Evolutionary conservation across 352 stramenopile species (phyloP), one percentile per base, ranked within the genome.

Genomic region (Elongisporangium anandrum): DNA sequence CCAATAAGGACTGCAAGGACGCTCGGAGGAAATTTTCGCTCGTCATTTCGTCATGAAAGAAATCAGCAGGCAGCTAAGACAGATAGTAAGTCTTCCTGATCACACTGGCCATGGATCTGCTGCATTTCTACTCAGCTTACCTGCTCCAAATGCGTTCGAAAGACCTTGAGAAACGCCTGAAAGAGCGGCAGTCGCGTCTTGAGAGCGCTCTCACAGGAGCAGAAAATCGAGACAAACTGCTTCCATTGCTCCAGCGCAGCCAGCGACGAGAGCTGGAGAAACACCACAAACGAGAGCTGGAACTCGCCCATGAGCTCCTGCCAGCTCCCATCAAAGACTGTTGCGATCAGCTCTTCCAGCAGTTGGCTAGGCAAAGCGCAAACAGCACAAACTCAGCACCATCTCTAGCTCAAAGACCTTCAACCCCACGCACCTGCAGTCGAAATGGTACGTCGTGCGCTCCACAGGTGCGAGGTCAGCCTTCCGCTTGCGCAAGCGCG

Each of bases 241-340:
- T 96, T 97, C 95, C 95, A 98, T 68, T 98, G 90, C 69, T 97
- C 81, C 41, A 98, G 73, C 3, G 93, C 95, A 15, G 81, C 69
- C 21, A 98, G 79, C 45, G 94, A 98, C 49, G 93, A 94, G n/a
- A 98, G 63, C 68, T 97, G 83, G 38, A 98, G 63, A 72, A 98
- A 98, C 4, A 98, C 54, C 13, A 97, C 55, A 61, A 97, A 98
- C 4, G 90, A 80, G n/a, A 98, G 66, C 68, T 98, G 92, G 58
- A 98, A 63, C 74, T 98, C 94, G 23, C 89, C 95, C 15, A 98
- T 48, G 26, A 98, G 73, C 45, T 90, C 67, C 56, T 88, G 53
- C 86, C 87, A 97, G 48, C 73, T 62, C 0, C 65, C 68, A 12
- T 52, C 52, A 61, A 81, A 87, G 20, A 69, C 61, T 3, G 21